Base-by-base conservation (phyloP, 2,329 filamentous ascomycete species). In the Cladophialophora psammophila region DNA sequence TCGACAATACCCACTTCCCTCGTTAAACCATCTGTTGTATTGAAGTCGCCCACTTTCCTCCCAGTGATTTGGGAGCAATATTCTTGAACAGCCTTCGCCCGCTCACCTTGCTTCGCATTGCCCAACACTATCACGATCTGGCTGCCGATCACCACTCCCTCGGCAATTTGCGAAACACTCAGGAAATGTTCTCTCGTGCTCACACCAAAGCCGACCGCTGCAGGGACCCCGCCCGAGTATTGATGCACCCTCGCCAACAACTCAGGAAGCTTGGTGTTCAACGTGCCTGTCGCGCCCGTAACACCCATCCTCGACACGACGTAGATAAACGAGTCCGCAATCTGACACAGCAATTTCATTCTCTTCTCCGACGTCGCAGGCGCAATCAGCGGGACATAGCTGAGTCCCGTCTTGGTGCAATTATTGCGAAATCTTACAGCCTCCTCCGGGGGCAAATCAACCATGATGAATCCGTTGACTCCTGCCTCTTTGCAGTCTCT, bases 251-350 rank as follows among this genome's bases (percentile, higher is more conserved):
- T 89, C 65, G 87, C 86, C 65, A 99, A 83, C 42, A 99, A 86
- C 60, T 91, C 89, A 13, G 94, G 93, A 38, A 99, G 87, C 66
- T 91, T 90, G 53, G 89, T 85, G 79, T 92, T 97, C 75, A 99
- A 82, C 32, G 88, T 89, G 38, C 94, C 94, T 0, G 89, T 90
- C 13, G 93, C 95, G 74, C 95, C 95, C 9, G 95, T 99, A 64
- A 98, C 94, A 74, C 95, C 95, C 91, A 97, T 96, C 74, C 94
- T 87, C 32, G 94, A 98, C 64, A 99, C 95, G 69, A 99, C 94
- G 78, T 99, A 99, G 81, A 99, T 96, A 83, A 98, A 99, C 3
- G 94, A 97, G 81, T 98, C 94, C 76, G 95, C 95, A 70, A 99
- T 94, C 78, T 92, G 89, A 87, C 95, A 99, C 12, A 99, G 90